phyloP scores from a whole-genome alignment of 306 rosid genomes.

The Alnus rubra region DNA sequence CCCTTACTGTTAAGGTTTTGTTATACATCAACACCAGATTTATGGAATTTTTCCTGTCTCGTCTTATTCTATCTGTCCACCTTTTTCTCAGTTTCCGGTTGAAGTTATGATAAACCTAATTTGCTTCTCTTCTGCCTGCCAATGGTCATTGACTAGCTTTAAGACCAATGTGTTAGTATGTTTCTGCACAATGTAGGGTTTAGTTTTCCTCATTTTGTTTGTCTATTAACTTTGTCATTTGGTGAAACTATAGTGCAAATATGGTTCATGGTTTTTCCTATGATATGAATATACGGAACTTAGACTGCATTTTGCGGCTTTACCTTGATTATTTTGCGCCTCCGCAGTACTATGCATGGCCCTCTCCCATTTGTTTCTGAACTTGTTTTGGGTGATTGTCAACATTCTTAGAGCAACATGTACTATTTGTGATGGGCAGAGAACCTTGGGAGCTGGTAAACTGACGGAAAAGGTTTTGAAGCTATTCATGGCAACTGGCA shows the following conservation, averaged over 20 bases:
- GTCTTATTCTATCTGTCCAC: not conserved
- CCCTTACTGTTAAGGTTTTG: not conserved
- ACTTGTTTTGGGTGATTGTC: slow-evolving; percentile 16
- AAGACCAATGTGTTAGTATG: not conserved
- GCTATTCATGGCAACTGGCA: slow-evolving; percentile 76
- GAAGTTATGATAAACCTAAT: not conserved
- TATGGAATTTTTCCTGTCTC: not conserved
- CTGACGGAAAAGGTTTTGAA: slow-evolving; percentile 84
- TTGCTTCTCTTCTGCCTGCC: not conserved
- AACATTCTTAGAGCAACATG: not conserved
- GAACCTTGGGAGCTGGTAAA: slow-evolving; percentile 84
- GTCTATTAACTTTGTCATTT: not conserved
- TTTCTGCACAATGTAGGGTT: not conserved
- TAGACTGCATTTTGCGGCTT: not conserved
- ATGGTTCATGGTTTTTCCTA: slow-evolving; percentile 7
- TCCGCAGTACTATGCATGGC: not conserved
- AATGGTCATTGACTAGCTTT: not conserved
- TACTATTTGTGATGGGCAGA: slow-evolving; percentile 49
- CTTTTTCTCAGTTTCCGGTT: not conserved
- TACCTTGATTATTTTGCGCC: not conserved
- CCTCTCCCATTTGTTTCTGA: slow-evolving; percentile 7
- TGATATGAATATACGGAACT: not conserved
- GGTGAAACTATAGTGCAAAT: not conserved
- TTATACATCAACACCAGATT: not conserved
- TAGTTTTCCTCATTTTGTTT: not conserved